These are phyloP conservation scores for Otatea glauca DNA, from an alignment of 176 grass and related monocot species.

Conservation along the genomic window DNA sequence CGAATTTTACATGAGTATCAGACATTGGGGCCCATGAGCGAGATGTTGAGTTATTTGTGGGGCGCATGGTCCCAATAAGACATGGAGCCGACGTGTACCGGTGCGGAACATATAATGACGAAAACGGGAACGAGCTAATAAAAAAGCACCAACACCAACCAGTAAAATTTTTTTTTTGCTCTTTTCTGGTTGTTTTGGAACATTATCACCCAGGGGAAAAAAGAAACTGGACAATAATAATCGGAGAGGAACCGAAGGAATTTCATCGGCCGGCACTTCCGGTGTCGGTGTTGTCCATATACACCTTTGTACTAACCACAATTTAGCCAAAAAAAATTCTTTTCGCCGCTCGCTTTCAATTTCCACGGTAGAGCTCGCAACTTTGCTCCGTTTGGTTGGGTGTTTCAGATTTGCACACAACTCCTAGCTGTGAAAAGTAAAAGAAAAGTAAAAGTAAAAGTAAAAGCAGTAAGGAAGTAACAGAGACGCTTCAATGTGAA, in stretches of 20 bases:
- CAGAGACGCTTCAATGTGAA: slow-evolving; percentile 34
- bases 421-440: background rate
- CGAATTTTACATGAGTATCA: background rate
- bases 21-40: slow-evolving; percentile 8
- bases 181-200: background rate
- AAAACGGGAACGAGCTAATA: background rate
- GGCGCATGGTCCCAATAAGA: slow-evolving; percentile 37
- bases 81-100: slow-evolving; percentile 24
- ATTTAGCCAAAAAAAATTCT: background rate
- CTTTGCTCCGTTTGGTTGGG: background rate
- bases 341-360: too few relatives aligned
- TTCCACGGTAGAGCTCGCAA: background rate
- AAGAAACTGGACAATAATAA: background rate
- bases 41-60: slow-evolving; percentile 34
- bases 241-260: background rate
- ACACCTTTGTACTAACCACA: background rate
- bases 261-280: background rate
- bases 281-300: slow-evolving; percentile 24
- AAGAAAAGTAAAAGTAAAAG: background rate
- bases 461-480: background rate
- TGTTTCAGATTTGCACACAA: background rate
- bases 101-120: slow-evolving; percentile 42
- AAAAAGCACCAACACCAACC: background rate
- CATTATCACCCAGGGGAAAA: background rate
- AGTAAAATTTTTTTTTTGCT: background rate